Conservation (phyloP, 1,284 basidiomycete genomes). For the Tranzscheliella williamsii region DNA sequence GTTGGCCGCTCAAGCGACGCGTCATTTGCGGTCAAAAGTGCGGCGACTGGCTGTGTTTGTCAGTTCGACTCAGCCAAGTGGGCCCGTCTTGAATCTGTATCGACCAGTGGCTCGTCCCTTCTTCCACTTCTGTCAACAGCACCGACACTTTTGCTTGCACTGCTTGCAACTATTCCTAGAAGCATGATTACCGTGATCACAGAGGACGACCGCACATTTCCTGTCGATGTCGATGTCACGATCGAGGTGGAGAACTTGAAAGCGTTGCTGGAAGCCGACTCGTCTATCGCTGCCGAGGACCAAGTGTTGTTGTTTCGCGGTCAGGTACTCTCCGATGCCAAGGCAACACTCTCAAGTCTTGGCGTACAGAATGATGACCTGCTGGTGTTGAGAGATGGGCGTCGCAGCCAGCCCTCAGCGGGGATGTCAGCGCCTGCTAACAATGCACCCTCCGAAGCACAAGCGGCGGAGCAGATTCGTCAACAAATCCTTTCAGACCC, state of each 20-base stretch:
- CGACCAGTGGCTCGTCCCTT: too few relatives aligned
- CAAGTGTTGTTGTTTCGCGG: slow-evolving; percentile 44
- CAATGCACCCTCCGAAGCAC: slow-evolving; percentile 59
- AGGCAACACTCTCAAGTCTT: slow-evolving; percentile 35
- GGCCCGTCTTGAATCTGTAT: too few relatives aligned
- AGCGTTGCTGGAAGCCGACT: slow-evolving; percentile 52
- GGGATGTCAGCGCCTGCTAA: not conserved
- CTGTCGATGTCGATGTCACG: slow-evolving; percentile 47
- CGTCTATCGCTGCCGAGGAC: slow-evolving; percentile 32
- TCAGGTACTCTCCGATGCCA: slow-evolving; percentile 25
- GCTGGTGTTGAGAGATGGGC: slow-evolving; percentile 27
- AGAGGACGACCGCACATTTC: slow-evolving; percentile 45
- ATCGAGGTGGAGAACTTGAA: slow-evolving; percentile 56
- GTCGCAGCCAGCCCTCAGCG: not conserved
- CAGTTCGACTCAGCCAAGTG: too few relatives aligned
- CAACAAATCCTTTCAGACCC: slow-evolving; percentile 84
- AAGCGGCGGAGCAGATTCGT: slow-evolving; percentile 86
- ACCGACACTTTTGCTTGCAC: too few relatives aligned
- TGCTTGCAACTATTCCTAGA: too few relatives aligned
- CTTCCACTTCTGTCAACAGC: too few relatives aligned
- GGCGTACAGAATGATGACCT: slow-evolving; percentile 53
- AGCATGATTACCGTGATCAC: slow-evolving; percentile 56
- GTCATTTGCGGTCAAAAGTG: too few relatives aligned
- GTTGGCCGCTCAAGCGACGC: too few relatives aligned
- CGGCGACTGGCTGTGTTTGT: too few relatives aligned